Evolutionary conservation across 148 eudicot species (phyloP).

Genomic region (Fagopyrum esculentum): DNA sequence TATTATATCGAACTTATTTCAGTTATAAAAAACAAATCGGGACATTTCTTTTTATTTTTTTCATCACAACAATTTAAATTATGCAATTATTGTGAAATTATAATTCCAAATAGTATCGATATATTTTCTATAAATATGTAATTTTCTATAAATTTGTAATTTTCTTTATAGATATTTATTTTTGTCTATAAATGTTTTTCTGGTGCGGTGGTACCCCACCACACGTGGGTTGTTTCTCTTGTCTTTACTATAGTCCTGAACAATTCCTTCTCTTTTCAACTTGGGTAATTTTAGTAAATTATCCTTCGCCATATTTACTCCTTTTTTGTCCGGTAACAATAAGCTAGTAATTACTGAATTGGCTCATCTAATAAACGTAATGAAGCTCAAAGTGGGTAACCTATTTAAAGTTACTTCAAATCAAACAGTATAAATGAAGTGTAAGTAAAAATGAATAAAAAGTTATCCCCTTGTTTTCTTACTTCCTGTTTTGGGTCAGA

Average conservation of each 20-base stretch:
- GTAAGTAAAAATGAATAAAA: not conserved
- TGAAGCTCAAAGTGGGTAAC: not conserved
- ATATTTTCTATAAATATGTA: no score
- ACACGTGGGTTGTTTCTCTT: not conserved
- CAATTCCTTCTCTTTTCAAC: not conserved
- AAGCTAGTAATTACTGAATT: not conserved
- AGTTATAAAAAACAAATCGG: no score
- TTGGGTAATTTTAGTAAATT: no score
- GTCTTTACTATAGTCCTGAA: not conserved
- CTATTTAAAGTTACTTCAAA: not conserved
- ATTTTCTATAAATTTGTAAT: no score
- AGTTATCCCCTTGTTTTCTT: not conserved
- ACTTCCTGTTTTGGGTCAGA: not conserved
- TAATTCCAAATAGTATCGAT: no score
- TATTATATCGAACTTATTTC: no score
- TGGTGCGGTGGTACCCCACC: not conserved
- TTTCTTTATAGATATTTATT: no score
- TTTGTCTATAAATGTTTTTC: not conserved
- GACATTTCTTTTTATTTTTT: no score
- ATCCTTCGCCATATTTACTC: no score
- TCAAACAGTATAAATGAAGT: not conserved
- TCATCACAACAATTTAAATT: no score
- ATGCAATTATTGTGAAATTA: no score
- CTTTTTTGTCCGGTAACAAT: not conserved
- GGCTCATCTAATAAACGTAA: not conserved